Evolutionary conservation across 1,139 yeast species (phyloP), one percentile per base, ranked within the genome.

Genomic region (Geotrichum australiense): DNA sequence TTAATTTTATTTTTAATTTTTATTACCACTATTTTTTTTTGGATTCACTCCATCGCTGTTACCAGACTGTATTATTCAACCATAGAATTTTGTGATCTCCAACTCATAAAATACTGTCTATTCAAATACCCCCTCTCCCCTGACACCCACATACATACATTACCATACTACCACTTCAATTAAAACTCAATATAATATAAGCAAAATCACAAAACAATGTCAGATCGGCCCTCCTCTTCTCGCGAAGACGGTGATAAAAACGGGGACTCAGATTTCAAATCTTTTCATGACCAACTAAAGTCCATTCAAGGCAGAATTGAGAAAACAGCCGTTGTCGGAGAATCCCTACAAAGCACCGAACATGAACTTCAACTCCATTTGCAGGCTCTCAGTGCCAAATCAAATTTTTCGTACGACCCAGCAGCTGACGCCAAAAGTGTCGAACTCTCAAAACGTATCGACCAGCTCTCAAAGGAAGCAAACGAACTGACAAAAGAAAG

Each of bases 271-370:
- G 45, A 41, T 14, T 36, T 41, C 16, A 20, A 41, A 22, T 32
- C 41, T 5, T 41, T 41, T 16, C 22, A 37, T 18, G 43, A 39
- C 27, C 43, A 45, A 26, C 35, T 41, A 20, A 35, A 37, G 5
- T 25, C 36, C 5, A 39, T 45, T 14, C 45, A 45, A 14, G 41
- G 41, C 15, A 41, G 45, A 1, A 45, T 45, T 12, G 42, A 45
- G 21, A 28, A 42, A 25, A 41, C 45, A 3, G 41, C 42, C 10
- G 43, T 37, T 7, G 38, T 45, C 11, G 45, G 43, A 12, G 43
- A 45, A 30, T 41, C 48, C 7, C 32, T 45, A 24, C 41, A 41
- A 19, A 37, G 41, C 37, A 38, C 48, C 3, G 48, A 45, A 21
- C 43, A 39, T 25, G 48, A 45, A 25, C 41, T 45, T 10, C 43